Evolutionary conservation across 441 rosid genomes (phyloP).

Genomic region (Erodium moschatum): DNA sequence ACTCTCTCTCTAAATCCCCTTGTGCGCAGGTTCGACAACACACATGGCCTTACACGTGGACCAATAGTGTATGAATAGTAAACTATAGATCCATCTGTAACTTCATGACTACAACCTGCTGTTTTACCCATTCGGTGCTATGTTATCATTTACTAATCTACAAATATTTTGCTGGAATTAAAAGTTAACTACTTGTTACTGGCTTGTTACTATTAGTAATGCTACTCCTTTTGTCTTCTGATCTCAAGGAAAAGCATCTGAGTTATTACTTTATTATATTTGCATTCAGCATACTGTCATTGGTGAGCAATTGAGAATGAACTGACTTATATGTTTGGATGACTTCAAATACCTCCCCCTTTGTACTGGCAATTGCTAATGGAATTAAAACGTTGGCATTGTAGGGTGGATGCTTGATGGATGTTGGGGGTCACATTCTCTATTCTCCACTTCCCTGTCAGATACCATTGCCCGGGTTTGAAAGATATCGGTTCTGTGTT

Average conservation of each 20-base stretch:
- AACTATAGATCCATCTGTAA: no score
- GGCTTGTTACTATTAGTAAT: not conserved
- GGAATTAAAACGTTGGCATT: constrained; percentile 29
- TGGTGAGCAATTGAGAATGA: not conserved
- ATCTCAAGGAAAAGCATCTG: not conserved
- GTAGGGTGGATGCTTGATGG: constrained; percentile 77
- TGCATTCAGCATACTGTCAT: not conserved
- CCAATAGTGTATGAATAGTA: not conserved
- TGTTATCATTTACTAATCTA: not conserved
- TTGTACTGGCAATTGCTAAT: constrained; percentile 21
- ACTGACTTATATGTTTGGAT: not conserved
- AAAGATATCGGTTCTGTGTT: constrained; percentile 63
- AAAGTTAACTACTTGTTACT: not conserved
- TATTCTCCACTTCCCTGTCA: constrained; percentile 85
- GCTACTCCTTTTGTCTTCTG: not conserved
- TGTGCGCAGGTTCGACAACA: not conserved
- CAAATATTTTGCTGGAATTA: not conserved
- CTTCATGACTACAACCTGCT: not conserved
- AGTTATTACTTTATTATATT: not conserved
- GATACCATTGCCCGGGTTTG: constrained; percentile 80
- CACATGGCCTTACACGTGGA: not conserved
- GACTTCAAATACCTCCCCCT: constrained; percentile 6
- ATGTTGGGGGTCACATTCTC: constrained; percentile 71
- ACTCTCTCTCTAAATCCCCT: no score
- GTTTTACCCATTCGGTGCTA: not conserved